phyloP scores from a whole-genome alignment of 805 yeast species.

The Schwanniomyces polymorphus region DNA sequence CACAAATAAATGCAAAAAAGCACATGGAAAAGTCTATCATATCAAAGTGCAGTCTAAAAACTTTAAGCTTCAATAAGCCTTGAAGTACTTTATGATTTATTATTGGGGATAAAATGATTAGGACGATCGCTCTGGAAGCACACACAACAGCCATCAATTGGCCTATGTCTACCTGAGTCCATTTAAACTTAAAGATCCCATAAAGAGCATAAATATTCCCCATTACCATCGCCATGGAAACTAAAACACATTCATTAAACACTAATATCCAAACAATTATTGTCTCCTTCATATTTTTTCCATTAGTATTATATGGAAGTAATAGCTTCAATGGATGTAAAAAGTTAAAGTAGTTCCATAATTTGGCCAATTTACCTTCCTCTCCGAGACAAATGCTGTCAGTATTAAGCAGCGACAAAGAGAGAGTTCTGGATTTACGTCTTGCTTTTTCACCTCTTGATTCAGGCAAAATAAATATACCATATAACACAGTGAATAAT shows the following conservation, averaged over 20 bases:
- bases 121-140: slow-evolving; percentile 45
- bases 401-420: slow-evolving; percentile 17
- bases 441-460: slow-evolving; percentile 60
- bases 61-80: slow-evolving; percentile 24
- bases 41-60: slow-evolving; percentile 49
- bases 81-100: slow-evolving; percentile 37
- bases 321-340: slow-evolving; percentile 53
- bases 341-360: slow-evolving; percentile 16
- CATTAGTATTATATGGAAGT: slow-evolving; percentile 45
- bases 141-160: slow-evolving; percentile 54
- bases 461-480: slow-evolving; percentile 51
- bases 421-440: slow-evolving; percentile 45
- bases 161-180: slow-evolving; percentile 58
- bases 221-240: slow-evolving; percentile 36
- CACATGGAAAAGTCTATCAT: slow-evolving; percentile 45
- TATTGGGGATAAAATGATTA: slow-evolving; percentile 55
- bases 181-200: slow-evolving; percentile 51
- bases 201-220: slow-evolving; percentile 49
- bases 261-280: slow-evolving; percentile 50
- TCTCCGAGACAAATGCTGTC: slow-evolving; percentile 3
- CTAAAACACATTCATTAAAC: slow-evolving; percentile 39
- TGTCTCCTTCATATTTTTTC: slow-evolving; percentile 16
- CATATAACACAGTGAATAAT: slow-evolving; percentile 25
- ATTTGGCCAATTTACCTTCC: neutral
- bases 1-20: slow-evolving; percentile 35